phyloP scores from a whole-genome alignment of 208 protist species.

The Phytomonas sp. region DNA sequence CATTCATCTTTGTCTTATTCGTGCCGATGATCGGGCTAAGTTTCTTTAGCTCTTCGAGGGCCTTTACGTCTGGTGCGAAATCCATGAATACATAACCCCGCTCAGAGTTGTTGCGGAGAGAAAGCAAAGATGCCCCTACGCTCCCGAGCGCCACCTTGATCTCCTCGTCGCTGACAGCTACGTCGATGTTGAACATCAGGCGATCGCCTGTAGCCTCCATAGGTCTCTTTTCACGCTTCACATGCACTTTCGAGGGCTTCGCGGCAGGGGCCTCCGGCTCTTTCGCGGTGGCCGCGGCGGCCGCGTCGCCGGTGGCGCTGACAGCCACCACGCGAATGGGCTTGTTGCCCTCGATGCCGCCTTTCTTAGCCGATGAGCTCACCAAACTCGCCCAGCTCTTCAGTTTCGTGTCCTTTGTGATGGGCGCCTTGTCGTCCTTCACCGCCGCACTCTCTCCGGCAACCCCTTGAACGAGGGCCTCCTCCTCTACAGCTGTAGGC shows the following conservation, averaged over 20 bases:
- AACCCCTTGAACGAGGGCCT: conserved; percentile 5
- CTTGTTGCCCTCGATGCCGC: conserved; percentile 21
- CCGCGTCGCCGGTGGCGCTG: conserved; percentile 17
- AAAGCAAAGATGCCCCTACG: conserved; percentile 47
- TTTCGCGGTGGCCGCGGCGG: conserved; percentile 16
- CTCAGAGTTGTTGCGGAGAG: conserved; percentile 75
- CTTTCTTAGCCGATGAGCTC: conserved; percentile 23
- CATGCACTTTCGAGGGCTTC: conserved; percentile 15
- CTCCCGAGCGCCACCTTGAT: conserved; percentile 57
- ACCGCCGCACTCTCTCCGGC: conserved; percentile 15
- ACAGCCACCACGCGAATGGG: conserved; percentile 37
- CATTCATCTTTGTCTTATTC: conserved; percentile 46
- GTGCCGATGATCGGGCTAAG: conserved; percentile 33
- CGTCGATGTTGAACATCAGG: conserved; percentile 78
- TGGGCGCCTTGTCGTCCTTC: conserved; percentile 14
- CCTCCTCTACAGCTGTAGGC: conserved; percentile 5
- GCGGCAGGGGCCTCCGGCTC: conserved; percentile 11
- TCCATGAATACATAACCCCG: conserved; percentile 81
- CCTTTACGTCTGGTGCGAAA: conserved; percentile 59
- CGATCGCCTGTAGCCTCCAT: conserved; percentile 54
- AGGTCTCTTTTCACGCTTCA: conserved; percentile 30
- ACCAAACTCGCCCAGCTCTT: conserved; percentile 68
- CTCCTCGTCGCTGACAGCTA: conserved; percentile 69
- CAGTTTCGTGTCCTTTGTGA: conserved; percentile 23
- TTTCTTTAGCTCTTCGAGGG: conserved; percentile 44